phyloP scores from a whole-genome alignment of 2,329 filamentous ascomycete species.

The Macrophomina phaseolina region DNA sequence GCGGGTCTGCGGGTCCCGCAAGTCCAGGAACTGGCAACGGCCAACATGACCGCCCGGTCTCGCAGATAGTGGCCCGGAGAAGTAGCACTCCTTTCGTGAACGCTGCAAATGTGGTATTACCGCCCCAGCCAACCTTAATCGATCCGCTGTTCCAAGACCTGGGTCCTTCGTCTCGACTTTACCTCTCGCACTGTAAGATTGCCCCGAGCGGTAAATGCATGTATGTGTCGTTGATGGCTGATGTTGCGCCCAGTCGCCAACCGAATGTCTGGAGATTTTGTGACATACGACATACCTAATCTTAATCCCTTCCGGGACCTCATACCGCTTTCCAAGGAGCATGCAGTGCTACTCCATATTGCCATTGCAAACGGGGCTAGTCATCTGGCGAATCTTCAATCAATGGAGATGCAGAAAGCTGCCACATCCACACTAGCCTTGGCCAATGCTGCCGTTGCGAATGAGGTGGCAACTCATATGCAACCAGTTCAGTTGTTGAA shows the following conservation, averaged over 20 bases:
- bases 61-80: not conserved
- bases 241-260: constrained; percentile 23
- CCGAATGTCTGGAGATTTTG: constrained; percentile 62
- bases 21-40: not conserved
- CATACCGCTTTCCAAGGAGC: constrained; percentile 51
- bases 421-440: not conserved
- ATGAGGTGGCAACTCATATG: not conserved
- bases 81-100: not conserved
- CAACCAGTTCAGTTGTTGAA: not conserved
- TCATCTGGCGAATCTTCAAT: constrained; percentile 49
- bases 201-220: too few relatives aligned
- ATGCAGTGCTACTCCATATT: constrained; percentile 53
- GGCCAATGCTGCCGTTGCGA: not conserved
- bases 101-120: too few relatives aligned
- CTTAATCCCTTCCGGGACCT: constrained; percentile 57
- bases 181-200: constrained; percentile 18
- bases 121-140: not conserved
- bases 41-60: not conserved
- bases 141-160: constrained; percentile 20
- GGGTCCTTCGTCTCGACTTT: not conserved
- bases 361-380: constrained; percentile 57
- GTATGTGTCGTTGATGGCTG: not conserved
- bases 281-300: constrained; percentile 53
- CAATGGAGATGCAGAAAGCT: not conserved
- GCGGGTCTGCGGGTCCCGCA: not conserved